Base-by-base conservation (phyloP, 768 basidiomycete species). In the Trametopsis cervina region DNA sequence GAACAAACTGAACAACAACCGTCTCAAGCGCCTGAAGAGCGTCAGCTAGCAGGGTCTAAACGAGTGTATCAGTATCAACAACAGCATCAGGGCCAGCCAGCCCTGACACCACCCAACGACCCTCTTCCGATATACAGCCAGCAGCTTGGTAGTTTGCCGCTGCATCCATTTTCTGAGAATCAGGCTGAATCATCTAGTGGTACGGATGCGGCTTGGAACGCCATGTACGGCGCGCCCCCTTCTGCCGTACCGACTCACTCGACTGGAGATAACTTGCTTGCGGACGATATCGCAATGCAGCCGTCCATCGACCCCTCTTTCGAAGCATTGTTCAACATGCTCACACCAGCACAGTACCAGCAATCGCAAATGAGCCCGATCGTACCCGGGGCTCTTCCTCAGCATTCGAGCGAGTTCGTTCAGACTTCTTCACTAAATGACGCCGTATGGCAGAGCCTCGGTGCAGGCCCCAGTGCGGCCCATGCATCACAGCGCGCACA, bases 131-230 rank as follows among this genome's bases (percentile, higher is more conserved):
- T 77, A 57, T 74, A 78, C 53, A 71, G 68, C 56, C 70, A 72
- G 40, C 76, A 80, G 40, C 59, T 80, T 4, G 79, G 76, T 4
- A 65, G 74, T 35, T 61, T 80, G 0, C 79, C 79, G 1, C 15
- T 71, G 11, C 65, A 72, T 22, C 53, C 50, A n/a, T 33, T 33
- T 15, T 7, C 29, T 15, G 29, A 33, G 15, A 7, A 33, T 7
- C 29, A 33, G 15, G 29, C 29, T 33, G 29, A 7, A 7, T n/a
- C n/a, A n/a, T n/a, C n/a, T n/a, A n/a, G n/a, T n/a, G n/a, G n/a
- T n/a, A n/a, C n/a, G n/a, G n/a, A n/a, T n/a, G n/a, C n/a, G n/a
- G n/a, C n/a, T n/a, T n/a, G n/a, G n/a, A n/a, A n/a, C n/a, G n/a
- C n/a, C n/a, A n/a, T n/a, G n/a, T n/a, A n/a, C n/a, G n/a, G n/a